These are phyloP conservation scores for Fraxinus greggii DNA, from an alignment of 305 asterid genomes.

Conservation along the genomic window DNA sequence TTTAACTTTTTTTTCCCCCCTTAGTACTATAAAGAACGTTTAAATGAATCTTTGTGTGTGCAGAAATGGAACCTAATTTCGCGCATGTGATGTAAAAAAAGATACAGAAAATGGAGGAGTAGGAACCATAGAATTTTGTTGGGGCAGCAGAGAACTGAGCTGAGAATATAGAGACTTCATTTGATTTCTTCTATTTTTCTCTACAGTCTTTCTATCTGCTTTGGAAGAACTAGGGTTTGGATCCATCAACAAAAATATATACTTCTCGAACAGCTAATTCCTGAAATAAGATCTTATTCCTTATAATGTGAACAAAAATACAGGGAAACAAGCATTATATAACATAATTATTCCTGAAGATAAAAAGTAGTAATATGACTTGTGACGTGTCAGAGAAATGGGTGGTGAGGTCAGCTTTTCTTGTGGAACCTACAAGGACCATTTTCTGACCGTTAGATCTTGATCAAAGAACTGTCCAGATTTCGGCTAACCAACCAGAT, in stretches of 20 bases:
- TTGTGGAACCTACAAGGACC: background rate
- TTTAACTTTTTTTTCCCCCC: background rate
- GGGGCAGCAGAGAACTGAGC: constrained; percentile 60
- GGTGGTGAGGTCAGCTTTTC: background rate
- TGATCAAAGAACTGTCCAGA: background rate
- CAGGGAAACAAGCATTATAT: background rate
- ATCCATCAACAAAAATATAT: constrained; percentile 32
- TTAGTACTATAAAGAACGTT: no score
- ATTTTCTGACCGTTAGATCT: background rate
- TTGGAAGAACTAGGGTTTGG: constrained; percentile 50
- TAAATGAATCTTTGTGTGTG: background rate
- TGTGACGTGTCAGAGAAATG: background rate
- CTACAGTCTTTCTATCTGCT: constrained; percentile 60
- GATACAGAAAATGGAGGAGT: background rate
- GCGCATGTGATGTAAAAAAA: background rate
- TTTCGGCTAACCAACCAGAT: background rate
- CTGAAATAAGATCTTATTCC: background rate
- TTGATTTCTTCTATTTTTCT: constrained; percentile 57
- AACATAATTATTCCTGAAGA: background rate
- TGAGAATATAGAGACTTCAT: constrained; percentile 55
- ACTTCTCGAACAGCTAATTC: background rate
- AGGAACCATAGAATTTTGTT: constrained; percentile 43
- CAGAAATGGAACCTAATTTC: background rate
- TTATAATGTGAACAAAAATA: background rate
- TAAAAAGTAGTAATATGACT: background rate